Evolutionary conservation across 75 land plant genomes (phyloP).

Genomic region (Pseudotsuga menziesii): DNA sequence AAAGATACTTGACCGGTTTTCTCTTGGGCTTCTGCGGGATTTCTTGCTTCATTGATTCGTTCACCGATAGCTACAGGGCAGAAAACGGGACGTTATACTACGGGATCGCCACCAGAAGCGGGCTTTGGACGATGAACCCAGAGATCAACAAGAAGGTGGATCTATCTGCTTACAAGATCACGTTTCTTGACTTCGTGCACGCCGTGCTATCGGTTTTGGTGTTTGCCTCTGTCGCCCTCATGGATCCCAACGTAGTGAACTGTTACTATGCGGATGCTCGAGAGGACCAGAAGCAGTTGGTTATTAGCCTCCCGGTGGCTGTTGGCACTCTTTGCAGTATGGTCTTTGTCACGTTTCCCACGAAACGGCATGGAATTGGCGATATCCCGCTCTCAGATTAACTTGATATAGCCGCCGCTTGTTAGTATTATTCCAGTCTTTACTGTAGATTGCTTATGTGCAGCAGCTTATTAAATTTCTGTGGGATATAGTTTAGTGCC

Average conservation of each 20-base stretch:
- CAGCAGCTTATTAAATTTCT: no score
- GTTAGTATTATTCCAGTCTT: no score
- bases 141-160: neutral
- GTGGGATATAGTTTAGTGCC: no score
- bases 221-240: neutral
- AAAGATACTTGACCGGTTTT: conserved; percentile 10
- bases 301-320: no score
- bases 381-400: no score
- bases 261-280: no score
- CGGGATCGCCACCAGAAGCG: conserved; percentile 21
- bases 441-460: no score
- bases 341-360: no score
- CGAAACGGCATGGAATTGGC: no score
- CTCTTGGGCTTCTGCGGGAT: conserved; percentile 2
- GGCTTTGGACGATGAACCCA: neutral
- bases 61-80: conserved; percentile 19
- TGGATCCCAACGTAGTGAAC: neutral
- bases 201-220: conserved; percentile 13
- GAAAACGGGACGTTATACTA: conserved; percentile 18
- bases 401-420: no score
- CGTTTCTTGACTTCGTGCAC: conserved; percentile 15
- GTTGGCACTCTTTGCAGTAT: no score
- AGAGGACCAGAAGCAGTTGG: no score
- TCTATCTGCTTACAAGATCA: conserved; percentile 14
- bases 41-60: conserved; percentile 15